A percentile compares a stretch with the other conserved stretches of the same genome.
Conservation (phyloP, 768 basidiomycete species). For the Mycena vulgaris region DNA sequence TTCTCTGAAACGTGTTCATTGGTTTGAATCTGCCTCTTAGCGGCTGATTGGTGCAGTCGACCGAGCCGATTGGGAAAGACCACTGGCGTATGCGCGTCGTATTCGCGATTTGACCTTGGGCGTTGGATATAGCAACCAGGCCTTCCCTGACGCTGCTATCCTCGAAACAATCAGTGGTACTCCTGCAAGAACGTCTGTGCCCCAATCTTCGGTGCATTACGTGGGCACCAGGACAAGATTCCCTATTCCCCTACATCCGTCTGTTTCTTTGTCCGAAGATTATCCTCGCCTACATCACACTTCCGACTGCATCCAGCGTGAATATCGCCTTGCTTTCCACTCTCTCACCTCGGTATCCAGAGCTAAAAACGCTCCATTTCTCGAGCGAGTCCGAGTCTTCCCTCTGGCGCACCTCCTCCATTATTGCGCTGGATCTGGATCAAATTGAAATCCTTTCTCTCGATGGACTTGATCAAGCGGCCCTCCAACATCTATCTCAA, state of each 20-base stretch:
- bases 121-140: too few relatives aligned
- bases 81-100: too few relatives aligned
- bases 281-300: neutral
- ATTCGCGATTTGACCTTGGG: too few relatives aligned
- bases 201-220: neutral
- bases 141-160: too few relatives aligned
- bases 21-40: too few relatives aligned
- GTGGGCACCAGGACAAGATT: neutral
- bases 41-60: too few relatives aligned
- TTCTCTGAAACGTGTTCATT: too few relatives aligned
- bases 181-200: neutral
- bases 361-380: neutral
- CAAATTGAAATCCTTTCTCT: neutral
- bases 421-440: neutral
- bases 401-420: neutral
- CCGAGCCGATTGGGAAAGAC: too few relatives aligned
- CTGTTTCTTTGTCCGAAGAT: neutral
- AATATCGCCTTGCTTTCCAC: neutral
- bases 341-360: slow-evolving; percentile 1
- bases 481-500: neutral
- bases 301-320: too few relatives aligned
- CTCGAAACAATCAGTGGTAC: neutral
- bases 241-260: neutral
- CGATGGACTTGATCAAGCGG: neutral
- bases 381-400: neutral